A percentile compares a stretch with the other conserved stretches of the same genome.
These are phyloP conservation scores for Macaranga tanarius DNA, from an alignment of 441 rosid species.

Conservation along the genomic window DNA sequence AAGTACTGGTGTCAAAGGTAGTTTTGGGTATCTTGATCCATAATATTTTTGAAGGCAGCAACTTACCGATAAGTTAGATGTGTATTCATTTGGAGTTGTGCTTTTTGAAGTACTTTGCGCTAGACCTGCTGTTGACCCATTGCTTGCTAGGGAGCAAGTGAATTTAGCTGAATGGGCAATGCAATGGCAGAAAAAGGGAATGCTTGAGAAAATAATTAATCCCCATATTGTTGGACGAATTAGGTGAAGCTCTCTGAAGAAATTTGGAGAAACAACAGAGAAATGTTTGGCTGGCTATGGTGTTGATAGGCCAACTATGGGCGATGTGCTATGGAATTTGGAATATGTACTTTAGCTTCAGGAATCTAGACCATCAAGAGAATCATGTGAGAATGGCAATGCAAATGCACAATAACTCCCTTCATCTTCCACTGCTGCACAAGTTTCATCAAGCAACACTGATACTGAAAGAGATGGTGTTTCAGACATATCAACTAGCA, in stretches of 20 bases:
- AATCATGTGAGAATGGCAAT: slow-evolving; percentile 36
- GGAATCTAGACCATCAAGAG: slow-evolving; percentile 35
- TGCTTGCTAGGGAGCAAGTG: slow-evolving; percentile 73
- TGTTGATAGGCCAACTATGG: neutral
- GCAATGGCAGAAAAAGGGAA: slow-evolving; percentile 77
- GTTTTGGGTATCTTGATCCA: neutral
- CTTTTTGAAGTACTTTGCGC: slow-evolving; percentile 1
- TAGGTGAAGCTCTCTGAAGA: slow-evolving; percentile 41
- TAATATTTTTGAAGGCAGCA: neutral
- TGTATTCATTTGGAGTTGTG: neutral
- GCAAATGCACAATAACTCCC: slow-evolving; percentile 9
- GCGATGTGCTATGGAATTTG: neutral
- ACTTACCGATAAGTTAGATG: neutral
- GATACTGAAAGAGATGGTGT: slow-evolving; percentile 34
- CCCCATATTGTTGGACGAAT: slow-evolving; percentile 53
- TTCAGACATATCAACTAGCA: slow-evolving; percentile 53
- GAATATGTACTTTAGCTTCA: neutral
- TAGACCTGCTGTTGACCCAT: slow-evolving; percentile 5
- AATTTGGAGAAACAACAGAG: neutral
- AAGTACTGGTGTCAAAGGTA: neutral
- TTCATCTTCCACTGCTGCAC: slow-evolving; percentile 21
- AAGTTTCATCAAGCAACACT: slow-evolving; percentile 22
- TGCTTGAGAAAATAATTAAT: slow-evolving; percentile 64
- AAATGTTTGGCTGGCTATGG: neutral
- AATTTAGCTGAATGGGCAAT: slow-evolving; percentile 91